These are phyloP conservation scores for Ascochyta clinopodiicola DNA, from an alignment of 2,329 filamentous ascomycete genomes.

Conservation along the genomic window DNA sequence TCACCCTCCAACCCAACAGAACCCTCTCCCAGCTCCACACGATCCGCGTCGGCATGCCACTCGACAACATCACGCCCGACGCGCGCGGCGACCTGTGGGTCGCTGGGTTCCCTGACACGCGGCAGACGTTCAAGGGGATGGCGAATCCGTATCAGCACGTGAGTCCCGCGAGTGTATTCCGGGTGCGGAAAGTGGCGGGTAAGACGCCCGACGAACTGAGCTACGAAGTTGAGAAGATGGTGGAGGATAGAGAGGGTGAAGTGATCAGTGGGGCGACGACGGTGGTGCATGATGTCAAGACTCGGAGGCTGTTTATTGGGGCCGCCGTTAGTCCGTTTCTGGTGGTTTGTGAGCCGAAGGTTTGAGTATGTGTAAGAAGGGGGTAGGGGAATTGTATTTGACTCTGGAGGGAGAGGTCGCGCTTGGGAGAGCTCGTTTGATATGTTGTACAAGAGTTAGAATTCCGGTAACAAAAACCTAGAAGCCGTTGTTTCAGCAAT, in stretches of 20 bases:
- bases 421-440: too few relatives aligned
- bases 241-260: conserved; percentile 34
- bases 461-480: too few relatives aligned
- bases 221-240: conserved; percentile 33
- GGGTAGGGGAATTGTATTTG: too few relatives aligned
- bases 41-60: conserved; percentile 32
- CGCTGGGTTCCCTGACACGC: conserved; percentile 27
- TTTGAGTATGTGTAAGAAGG: too few relatives aligned
- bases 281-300: conserved; percentile 36
- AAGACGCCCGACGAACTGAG: conserved; percentile 3
- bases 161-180: conserved; percentile 29
- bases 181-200: conserved; percentile 23
- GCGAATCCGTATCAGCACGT: conserved; percentile 22
- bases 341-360: conserved; percentile 16
- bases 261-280: conserved; percentile 35
- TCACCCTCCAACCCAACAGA: conserved; percentile 24
- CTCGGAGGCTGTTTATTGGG: conserved; percentile 33
- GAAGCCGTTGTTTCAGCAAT: too few relatives aligned
- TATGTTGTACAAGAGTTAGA: too few relatives aligned
- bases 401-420: too few relatives aligned
- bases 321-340: conserved; percentile 19
- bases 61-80: conserved; percentile 38
- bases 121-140: conserved; percentile 17
- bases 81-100: conserved; percentile 36
- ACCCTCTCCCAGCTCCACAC: conserved; percentile 29